phyloP scores from a whole-genome alignment of 176 grass and related monocot genomes.

The Triticum timopheevii region DNA sequence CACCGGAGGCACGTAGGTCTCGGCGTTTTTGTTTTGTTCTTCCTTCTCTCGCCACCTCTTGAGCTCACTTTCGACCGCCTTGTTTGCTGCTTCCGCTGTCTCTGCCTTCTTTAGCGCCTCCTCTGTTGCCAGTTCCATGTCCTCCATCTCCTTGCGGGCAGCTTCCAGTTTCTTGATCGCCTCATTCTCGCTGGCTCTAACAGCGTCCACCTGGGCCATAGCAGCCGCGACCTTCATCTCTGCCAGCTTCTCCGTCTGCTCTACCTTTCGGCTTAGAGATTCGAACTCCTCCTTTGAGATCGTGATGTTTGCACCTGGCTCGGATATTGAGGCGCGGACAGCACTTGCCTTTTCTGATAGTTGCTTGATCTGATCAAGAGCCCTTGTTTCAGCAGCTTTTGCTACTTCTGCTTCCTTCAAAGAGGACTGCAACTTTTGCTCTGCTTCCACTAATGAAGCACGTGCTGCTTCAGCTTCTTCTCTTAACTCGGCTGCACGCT shows the following conservation, averaged over 20 bases:
- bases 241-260: slow-evolving; percentile 73
- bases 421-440: slow-evolving; percentile 63
- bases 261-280: slow-evolving; percentile 75
- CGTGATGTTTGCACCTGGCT: slow-evolving; percentile 62
- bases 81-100: slow-evolving; percentile 83
- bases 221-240: slow-evolving; percentile 90
- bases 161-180: slow-evolving; percentile 76
- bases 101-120: slow-evolving; percentile 81
- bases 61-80: slow-evolving; percentile 83
- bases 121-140: slow-evolving; percentile 75
- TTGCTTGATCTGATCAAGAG: slow-evolving; percentile 79
- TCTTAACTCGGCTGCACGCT: slow-evolving; percentile 62
- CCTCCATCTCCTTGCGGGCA: slow-evolving; percentile 81
- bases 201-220: slow-evolving; percentile 79
- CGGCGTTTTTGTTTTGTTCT: slow-evolving; percentile 58
- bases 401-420: slow-evolving; percentile 86
- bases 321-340: slow-evolving; percentile 65
- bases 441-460: slow-evolving; percentile 51
- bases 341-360: slow-evolving; percentile 67
- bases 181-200: slow-evolving; percentile 82
- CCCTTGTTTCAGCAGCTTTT: slow-evolving; percentile 73
- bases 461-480: slow-evolving; percentile 63
- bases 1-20: slow-evolving; percentile 34
- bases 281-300: slow-evolving; percentile 89
- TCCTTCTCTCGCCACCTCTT: slow-evolving; percentile 83